Evolutionary conservation across 2,329 filamentous ascomycete species (phyloP), one percentile per base, ranked within the genome.

Genomic region (Scedosporium apiospermum): DNA sequence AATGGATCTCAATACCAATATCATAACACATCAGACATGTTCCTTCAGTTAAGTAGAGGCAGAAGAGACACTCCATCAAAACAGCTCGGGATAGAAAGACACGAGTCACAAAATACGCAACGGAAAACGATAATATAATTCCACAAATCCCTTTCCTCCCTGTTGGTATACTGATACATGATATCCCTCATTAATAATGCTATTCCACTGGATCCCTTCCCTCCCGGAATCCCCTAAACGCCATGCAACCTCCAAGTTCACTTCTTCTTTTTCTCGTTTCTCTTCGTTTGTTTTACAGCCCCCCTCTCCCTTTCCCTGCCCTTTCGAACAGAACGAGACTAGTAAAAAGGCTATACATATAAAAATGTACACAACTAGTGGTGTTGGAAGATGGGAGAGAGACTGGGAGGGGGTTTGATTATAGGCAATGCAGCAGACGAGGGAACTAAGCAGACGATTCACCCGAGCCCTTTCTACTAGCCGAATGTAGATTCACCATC

Each of bases 401-500:
- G 16, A 49, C 2, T n/a, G 18, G 49, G 10, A n/a, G 18, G 1
- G 18, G 2, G 51, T 6, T n/a, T 3, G 12, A 27, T 55, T 55
- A 55, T 23, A 23, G 21, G n/a, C 4, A 12, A 14, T 38, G 34
- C 12, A 12, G 34, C 10, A 38, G 34, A 38, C 34, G 10, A 38
- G 3, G 10, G 34, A 38, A 38, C 10, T 38, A 38, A 38, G 10
- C 10, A 3, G 34, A 38, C 7, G 51, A 23, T 3, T 55, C 51
- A 12, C 18, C 12, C 4, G 51, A 12, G 6, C 14, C 23, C 21
- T 6, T 6, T 9, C 51, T 12, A n/a, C 70, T 71, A n/a, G 76
- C 77, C 59, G 77, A 74, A 51, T 77, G 76, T 14, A 84, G 71
- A 65, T 82, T 82, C 53, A 70, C 68, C 75, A 84, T 78, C 75